Evolutionary conservation across 2,329 filamentous ascomycete genomes (phyloP), one percentile per base, ranked within the genome.

Genomic region (Balansia obtecta): DNA sequence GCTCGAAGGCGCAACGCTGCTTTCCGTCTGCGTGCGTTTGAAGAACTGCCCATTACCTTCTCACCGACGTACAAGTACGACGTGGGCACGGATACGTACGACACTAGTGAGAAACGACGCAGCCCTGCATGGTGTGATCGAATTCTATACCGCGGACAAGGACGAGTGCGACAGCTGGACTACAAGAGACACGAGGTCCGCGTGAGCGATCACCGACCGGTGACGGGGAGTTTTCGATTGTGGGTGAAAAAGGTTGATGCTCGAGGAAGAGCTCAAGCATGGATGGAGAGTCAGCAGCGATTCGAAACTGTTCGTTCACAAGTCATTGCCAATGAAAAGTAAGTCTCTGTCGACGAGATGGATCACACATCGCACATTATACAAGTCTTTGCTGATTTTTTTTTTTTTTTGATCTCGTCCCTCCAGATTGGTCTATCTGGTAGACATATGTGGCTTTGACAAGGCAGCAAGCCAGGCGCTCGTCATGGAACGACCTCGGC

Each of bases 51-150:
- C 1, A 96, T 98, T 60, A 85, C 82, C 0, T 98, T 98, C 64
- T 84, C 88, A 8, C 93, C 93, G 0, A 98, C 93, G 0, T 98
- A 98, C 74, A 98, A 98, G 65, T 98, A 98, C 65, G 93, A 98
- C 59, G 88, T 97, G 0, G 90, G 90, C 15, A 94, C 88, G 0
- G 91, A 97, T 62, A 85, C 81, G 7, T 98, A 97, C 65, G 93
- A 98, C 64, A 85, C 86, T 0, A 91, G 86, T 59, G 93, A 98
- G 66, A 98, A 98, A 74, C 88, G 88, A 65, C 80, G 93, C 46
- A 85, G 88, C 20, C 93, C 93, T 0, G 93, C 93, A 1, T 98
- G 93, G 93, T 98, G 93, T 65, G 93, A 98, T 70, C 81, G 93
- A 37, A 70, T 98, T 38, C 71, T 98, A n/a, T 95, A 88, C 62